Base-by-base conservation (phyloP, 768 basidiomycete species). In the Lyophyllum semitale region DNA sequence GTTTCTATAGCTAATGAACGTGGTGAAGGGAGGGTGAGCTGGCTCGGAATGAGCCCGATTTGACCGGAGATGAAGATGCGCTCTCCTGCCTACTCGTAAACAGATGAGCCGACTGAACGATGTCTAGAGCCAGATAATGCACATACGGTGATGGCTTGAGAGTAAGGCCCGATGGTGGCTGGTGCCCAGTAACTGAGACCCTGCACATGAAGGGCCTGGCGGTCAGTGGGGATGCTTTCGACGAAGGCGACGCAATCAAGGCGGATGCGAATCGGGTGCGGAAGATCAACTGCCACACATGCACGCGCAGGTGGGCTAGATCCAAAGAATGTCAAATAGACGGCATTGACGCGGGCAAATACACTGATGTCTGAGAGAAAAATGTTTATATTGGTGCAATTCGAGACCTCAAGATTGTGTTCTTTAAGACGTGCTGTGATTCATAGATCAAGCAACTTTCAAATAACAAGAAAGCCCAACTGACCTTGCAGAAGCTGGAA, bases 91-190 rank as follows among this genome's bases (percentile, higher is more conserved):
- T 96, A 61, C 8, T 45, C 2, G 23, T 4, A 48, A 15, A 48
- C 5, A 30, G 35, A 11, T 46, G n/a, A 44, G 15, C 23, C 22
- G 17, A 29, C 11, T 8, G 15, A 20, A 45, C 26, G 18, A 6
- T 27, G 30, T 54, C 8, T 5, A 5, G 46, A 9, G 20, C 38
- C 32, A 35, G 40, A 59, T 47, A 40, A 50, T 4, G 45, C 48
- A 73, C 85, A 63, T 50, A 95, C 96, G 48, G 79, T 77, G 59
- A 98, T 83, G 1, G 93, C 90, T 72, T 99, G 97, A 4, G 94
- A 97, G 70, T 99, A 99, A 4, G 97, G 97, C 0, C 97, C 97
- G 51, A 99, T 98, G 68, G 98, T 99, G 9, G 97, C 97, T 12
- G 97, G 95, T 25, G 95, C 97, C 97, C 97, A 99, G 66, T 98